Conservation (phyloP, 331 rosid genomes). For the Malus hybrid region DNA sequence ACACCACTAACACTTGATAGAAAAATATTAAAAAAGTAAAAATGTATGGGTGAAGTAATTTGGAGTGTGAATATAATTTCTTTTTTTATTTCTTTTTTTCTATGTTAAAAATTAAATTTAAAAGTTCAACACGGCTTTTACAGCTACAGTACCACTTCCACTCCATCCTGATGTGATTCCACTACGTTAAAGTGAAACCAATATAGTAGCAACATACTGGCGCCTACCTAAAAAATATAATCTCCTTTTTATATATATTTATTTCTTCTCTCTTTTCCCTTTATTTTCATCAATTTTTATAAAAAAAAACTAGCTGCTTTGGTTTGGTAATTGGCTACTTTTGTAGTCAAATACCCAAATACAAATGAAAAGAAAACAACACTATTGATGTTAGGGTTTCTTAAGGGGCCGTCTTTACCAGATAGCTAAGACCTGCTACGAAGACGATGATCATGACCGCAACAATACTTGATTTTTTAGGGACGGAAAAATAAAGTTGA, state of each 20-base stretch:
- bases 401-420: background rate
- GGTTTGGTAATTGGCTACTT: constrained; percentile 15
- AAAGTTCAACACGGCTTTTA: constrained; percentile 1
- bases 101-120: too few relatives aligned
- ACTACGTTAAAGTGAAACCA: constrained; percentile 30
- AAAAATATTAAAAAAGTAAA: too few relatives aligned
- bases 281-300: constrained; percentile 21
- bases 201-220: constrained; percentile 16
- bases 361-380: background rate
- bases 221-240: constrained; percentile 24
- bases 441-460: constrained; percentile 5
- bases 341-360: background rate
- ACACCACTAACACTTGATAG: too few relatives aligned
- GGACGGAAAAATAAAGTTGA: background rate
- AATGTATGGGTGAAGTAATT: too few relatives aligned
- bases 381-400: background rate
- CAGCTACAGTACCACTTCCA: constrained; percentile 17
- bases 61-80: too few relatives aligned
- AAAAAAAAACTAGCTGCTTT: constrained; percentile 13
- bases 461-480: too few relatives aligned
- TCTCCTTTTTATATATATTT: constrained; percentile 15
- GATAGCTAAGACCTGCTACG: background rate
- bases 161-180: constrained; percentile 36
- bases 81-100: background rate
- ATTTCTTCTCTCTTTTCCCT: constrained; percentile 12